Evolutionary conservation across 176 grass and related monocot species (phyloP).

Genomic region (Triticum turgidum): DNA sequence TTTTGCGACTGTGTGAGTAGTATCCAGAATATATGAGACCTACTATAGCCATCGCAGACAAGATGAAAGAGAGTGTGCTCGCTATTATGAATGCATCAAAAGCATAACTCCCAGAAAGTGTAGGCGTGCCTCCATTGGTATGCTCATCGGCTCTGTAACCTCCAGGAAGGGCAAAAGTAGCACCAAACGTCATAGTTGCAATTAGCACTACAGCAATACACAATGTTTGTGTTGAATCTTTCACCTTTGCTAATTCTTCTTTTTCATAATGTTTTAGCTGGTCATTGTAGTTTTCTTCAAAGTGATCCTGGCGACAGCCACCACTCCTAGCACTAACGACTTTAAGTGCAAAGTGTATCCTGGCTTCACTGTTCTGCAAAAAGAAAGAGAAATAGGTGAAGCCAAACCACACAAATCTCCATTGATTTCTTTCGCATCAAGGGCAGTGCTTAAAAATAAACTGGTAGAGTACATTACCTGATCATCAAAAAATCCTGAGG

Average conservation of each 20-base stretch:
- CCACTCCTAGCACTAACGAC: not conserved
- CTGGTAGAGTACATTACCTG: not conserved
- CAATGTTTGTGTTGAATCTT: not conserved
- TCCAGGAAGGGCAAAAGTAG: constrained; percentile 9
- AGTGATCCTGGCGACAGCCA: not conserved
- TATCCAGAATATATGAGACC: constrained; percentile 7
- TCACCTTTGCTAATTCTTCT: not conserved
- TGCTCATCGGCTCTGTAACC: not conserved
- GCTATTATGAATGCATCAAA: not conserved
- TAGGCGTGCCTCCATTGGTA: not conserved
- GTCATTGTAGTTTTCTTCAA: not conserved
- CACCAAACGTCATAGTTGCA: not conserved
- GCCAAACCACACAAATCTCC: not conserved
- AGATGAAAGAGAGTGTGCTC: not conserved
- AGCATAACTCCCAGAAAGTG: not conserved
- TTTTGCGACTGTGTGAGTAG: not conserved
- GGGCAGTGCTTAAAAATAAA: not conserved
- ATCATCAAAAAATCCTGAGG: not conserved
- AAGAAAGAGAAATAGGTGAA: not conserved
- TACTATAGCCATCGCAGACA: not conserved
- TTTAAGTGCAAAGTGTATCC: not conserved
- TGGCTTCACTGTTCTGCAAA: not conserved
- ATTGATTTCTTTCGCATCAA: not conserved
- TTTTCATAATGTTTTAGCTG: not conserved
- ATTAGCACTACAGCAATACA: not conserved